These are phyloP conservation scores for Phialocephala subalpina DNA, from an alignment of 2,329 filamentous ascomycete genomes.

Conservation along the genomic window DNA sequence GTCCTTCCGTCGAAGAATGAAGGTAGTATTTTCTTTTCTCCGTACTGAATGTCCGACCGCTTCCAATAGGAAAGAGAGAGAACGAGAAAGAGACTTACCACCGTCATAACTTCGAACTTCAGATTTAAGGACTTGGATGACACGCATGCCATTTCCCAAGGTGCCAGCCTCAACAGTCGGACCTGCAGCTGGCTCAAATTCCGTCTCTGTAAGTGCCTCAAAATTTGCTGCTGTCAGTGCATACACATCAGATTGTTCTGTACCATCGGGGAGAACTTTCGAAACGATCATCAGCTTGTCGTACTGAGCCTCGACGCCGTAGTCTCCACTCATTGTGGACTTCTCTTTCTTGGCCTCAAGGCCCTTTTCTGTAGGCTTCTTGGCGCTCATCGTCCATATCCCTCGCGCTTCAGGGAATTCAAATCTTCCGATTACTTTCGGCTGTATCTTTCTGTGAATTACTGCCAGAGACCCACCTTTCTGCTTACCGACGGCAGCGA, in stretches of 20 bases:
- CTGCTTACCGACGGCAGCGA: slow-evolving; percentile 69
- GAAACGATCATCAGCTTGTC: slow-evolving; percentile 87
- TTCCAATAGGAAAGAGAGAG: slow-evolving; percentile 12
- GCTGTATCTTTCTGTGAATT: slow-evolving; percentile 80
- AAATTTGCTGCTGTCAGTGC: slow-evolving; percentile 76
- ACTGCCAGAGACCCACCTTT: slow-evolving; percentile 75
- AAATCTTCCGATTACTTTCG: slow-evolving; percentile 73
- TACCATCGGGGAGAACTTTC: slow-evolving; percentile 68
- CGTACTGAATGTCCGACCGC: slow-evolving; percentile 5
- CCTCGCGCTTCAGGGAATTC: slow-evolving; percentile 77
- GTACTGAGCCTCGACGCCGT: slow-evolving; percentile 67
- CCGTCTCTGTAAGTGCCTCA: slow-evolving; percentile 79
- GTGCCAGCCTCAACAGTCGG: slow-evolving; percentile 86
- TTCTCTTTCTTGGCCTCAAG: slow-evolving; percentile 56
- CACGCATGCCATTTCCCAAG: slow-evolving; percentile 79
- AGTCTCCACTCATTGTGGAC: slow-evolving; percentile 58
- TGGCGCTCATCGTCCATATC: slow-evolving; percentile 82
- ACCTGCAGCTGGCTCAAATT: slow-evolving; percentile 91
- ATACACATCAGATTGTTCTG: slow-evolving; percentile 82
- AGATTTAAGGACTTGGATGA: slow-evolving; percentile 86
- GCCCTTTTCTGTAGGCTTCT: slow-evolving; percentile 70
- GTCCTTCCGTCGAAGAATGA: slow-evolving; percentile 12
- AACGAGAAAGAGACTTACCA: slow-evolving; percentile 61
- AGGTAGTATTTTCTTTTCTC: background rate
- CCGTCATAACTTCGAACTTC: slow-evolving; percentile 92